Evolutionary conservation across 1,139 yeast genomes (phyloP), one percentile per base, ranked within the genome.

Genomic region (Pichia sp.): DNA sequence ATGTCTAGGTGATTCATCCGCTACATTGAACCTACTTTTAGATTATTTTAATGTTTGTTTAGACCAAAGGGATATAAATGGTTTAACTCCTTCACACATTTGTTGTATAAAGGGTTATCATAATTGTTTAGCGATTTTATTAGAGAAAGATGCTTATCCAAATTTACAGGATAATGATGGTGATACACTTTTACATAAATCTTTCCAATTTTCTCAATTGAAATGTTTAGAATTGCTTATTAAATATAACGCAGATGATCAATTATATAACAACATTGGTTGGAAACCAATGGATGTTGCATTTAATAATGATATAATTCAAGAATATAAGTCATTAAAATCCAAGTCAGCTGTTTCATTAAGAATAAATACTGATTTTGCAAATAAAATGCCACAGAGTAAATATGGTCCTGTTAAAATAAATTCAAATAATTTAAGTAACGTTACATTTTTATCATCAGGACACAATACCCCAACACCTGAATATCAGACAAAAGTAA

Each of bases 71-170:
- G 87, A 90, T 16, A 66, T 64, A 2, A 53, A 67, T 10, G 73
- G 76, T 7, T 78, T 78, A 52, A 82, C 96, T 0, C 87, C 90
- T 0, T 69, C 87, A 30, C 95, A 89, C 61, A 75, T 78, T 34
- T 85, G 95, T 29, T 79, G 92, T 44, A 65, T 72, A 10, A 64
- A 72, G 43, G 89, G 92, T 42, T 80, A 78, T 58, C 75, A 73
- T 49, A 86, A 84, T 40, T 87, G 95, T 42, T 68, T 85, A 35
- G 78, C 77, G 50, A 65, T 89, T 40, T 64, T 90, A 30, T 66
- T 90, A 16, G 90, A 86, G 44, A 80, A 86, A 54, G 96, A 95
- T 4, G 96, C 96, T 4, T 79, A 84, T 55, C 73, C 83, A 54
- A 70, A 76, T 45, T 55, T 72, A 3, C 69, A 70, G 25, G 95